Evolutionary conservation across 1,284 basidiomycete species (phyloP).

Genomic region (Ceratobasidium sp.): DNA sequence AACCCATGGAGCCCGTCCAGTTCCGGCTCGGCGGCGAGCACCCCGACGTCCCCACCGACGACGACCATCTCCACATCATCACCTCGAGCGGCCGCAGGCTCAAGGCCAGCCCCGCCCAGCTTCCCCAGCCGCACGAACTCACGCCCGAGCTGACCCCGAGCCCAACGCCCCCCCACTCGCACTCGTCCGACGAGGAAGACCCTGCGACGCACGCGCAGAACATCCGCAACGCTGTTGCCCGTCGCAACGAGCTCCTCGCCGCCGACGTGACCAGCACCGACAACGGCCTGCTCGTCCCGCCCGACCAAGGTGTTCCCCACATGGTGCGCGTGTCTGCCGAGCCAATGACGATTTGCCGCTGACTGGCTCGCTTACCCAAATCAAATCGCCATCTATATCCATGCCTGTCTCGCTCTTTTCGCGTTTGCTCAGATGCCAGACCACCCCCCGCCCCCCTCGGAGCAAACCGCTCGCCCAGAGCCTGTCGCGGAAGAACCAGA

Average conservation of each 20-base stretch:
- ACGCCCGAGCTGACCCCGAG: slow-evolving; percentile 32
- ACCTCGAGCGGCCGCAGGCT: slow-evolving; percentile 19
- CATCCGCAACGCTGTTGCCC: slow-evolving; percentile 10
- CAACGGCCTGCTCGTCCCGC: slow-evolving; percentile 3
- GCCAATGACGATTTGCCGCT: slow-evolving; percentile 38
- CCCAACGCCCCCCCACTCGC: slow-evolving; percentile 7
- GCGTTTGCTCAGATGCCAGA: slow-evolving; percentile 38
- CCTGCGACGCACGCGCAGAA: neutral
- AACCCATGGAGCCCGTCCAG: slow-evolving; percentile 43
- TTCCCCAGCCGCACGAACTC: slow-evolving; percentile 23
- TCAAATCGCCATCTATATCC: slow-evolving; percentile 37
- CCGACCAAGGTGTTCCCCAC: neutral
- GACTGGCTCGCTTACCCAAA: slow-evolving; percentile 41
- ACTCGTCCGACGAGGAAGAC: slow-evolving; percentile 22
- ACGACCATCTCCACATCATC: slow-evolving; percentile 34
- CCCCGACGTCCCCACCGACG: slow-evolving; percentile 3
- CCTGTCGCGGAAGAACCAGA: slow-evolving; percentile 5
- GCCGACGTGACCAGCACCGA: neutral
- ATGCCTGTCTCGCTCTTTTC: slow-evolving; percentile 12
- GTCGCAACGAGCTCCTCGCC: slow-evolving; percentile 9
- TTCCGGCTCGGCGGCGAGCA: slow-evolving; percentile 37
- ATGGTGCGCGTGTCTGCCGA: slow-evolving; percentile 40
- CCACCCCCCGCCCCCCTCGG: slow-evolving; percentile 11
- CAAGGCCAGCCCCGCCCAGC: neutral
- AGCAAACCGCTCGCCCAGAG: neutral